A percentile compares a stretch with the other conserved stretches of the same genome.
phyloP scores from a whole-genome alignment of 2,329 filamentous ascomycete genomes.

The Cordyceps cicadae region DNA sequence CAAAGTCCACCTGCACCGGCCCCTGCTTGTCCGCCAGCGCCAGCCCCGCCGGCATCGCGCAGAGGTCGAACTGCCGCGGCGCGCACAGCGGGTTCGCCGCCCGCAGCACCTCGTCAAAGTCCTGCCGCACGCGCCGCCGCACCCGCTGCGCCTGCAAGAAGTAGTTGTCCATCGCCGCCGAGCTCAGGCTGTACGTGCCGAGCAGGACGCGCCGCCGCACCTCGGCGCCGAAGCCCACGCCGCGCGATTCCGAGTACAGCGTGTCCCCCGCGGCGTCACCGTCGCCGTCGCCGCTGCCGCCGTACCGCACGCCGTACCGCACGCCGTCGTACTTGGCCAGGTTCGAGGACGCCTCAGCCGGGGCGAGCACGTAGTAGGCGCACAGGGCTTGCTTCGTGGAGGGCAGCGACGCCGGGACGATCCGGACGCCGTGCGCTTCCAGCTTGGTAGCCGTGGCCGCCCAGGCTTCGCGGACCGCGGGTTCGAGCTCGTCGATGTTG shows the following conservation, averaged over 20 bases:
- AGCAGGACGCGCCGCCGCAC: slow-evolving; percentile 81
- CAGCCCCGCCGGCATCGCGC: slow-evolving; percentile 48
- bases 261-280: slow-evolving; percentile 51
- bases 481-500: slow-evolving; percentile 73
- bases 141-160: slow-evolving; percentile 91
- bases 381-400: slow-evolving; percentile 78
- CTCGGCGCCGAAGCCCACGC: slow-evolving; percentile 69
- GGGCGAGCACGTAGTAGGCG: slow-evolving; percentile 91
- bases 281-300: slow-evolving; percentile 30
- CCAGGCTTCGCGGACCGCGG: slow-evolving; percentile 64
- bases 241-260: slow-evolving; percentile 69
- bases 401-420: slow-evolving; percentile 73
- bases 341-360: slow-evolving; percentile 92
- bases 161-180: slow-evolving; percentile 89
- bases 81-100: slow-evolving; percentile 59
- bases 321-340: slow-evolving; percentile 95
- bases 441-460: slow-evolving; percentile 50
- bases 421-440: slow-evolving; percentile 54
- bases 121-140: slow-evolving; percentile 70
- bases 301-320: slow-evolving; percentile 73
- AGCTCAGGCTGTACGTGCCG: slow-evolving; percentile 83
- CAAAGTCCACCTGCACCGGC: slow-evolving; percentile 65
- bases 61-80: slow-evolving; percentile 46
- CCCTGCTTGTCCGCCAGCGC: slow-evolving; percentile 48
- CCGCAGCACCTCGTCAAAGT: slow-evolving; percentile 76